Evolutionary conservation across 768 basidiomycete genomes (phyloP).

Genomic region (Rossbeevera mucosa): DNA sequence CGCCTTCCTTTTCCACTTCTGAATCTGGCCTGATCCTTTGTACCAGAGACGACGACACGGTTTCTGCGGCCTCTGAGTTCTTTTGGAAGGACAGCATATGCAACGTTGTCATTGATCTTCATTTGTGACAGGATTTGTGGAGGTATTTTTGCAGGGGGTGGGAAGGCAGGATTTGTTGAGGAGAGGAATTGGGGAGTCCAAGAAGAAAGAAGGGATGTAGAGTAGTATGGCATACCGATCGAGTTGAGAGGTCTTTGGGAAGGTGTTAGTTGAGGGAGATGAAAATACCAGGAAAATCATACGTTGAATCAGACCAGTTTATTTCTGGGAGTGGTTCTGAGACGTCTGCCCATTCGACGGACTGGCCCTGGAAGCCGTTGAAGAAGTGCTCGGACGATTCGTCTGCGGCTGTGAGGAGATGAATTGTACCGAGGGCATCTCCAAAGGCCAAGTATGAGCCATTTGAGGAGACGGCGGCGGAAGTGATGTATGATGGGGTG

Average conservation of each 20-base stretch:
- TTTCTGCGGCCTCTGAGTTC: slow-evolving; percentile 84
- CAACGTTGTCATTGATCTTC: slow-evolving; percentile 84
- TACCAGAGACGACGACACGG: slow-evolving; percentile 46
- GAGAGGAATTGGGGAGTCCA: slow-evolving; percentile 55
- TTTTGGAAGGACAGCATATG: slow-evolving; percentile 83
- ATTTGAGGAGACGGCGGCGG: slow-evolving; percentile 76
- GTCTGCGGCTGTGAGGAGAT: slow-evolving; percentile 74
- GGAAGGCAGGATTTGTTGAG: slow-evolving; percentile 43
- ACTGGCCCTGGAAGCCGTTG: slow-evolving; percentile 86
- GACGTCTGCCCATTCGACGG: slow-evolving; percentile 79
- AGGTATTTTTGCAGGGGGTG: slow-evolving; percentile 76
- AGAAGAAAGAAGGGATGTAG: slow-evolving; percentile 65
- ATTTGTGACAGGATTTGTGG: slow-evolving; percentile 70
- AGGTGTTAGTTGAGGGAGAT: not conserved
- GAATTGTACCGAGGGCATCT: slow-evolving; percentile 79
- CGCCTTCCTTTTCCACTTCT: slow-evolving; percentile 68
- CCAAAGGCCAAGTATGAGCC: slow-evolving; percentile 93
- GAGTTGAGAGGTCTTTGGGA: slow-evolving; percentile 71
- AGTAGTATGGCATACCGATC: slow-evolving; percentile 87
- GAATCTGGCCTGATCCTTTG: slow-evolving; percentile 70
- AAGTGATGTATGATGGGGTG: slow-evolving; percentile 69
- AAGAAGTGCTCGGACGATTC: slow-evolving; percentile 58
- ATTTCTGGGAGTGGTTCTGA: slow-evolving; percentile 65
- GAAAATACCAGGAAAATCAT: slow-evolving; percentile 23
- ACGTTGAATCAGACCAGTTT: slow-evolving; percentile 83